Evolutionary conservation across 2,329 filamentous ascomycete species (phyloP).

Genomic region (Diaporthe capsici): DNA sequence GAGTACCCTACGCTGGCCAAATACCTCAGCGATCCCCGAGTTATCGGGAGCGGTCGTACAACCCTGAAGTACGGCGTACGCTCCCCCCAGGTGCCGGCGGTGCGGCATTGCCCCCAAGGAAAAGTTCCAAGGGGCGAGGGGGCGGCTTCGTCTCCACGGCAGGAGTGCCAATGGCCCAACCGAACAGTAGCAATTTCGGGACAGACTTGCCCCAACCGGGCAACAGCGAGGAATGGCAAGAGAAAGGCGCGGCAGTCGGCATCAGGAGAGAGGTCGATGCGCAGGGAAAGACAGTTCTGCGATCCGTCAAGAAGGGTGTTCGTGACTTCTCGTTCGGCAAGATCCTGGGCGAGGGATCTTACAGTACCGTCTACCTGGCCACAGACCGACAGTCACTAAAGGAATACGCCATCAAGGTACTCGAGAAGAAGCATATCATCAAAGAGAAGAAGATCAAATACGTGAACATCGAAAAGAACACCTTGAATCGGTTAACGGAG

Average conservation of each 20-base stretch:
- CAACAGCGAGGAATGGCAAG: slow-evolving; percentile 95
- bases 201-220: slow-evolving; percentile 60
- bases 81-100: slow-evolving; percentile 54
- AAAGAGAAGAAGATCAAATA: slow-evolving; percentile 99
- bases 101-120: slow-evolving; percentile 78
- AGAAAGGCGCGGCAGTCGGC: slow-evolving; percentile 89
- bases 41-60: slow-evolving; percentile 77
- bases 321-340: slow-evolving; percentile 96
- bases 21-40: slow-evolving; percentile 78
- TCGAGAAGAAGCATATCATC: slow-evolving; percentile 99
- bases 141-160: slow-evolving; percentile 65
- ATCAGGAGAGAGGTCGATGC: slow-evolving; percentile 87
- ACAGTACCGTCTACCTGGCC: slow-evolving; percentile 94
- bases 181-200: slow-evolving; percentile 48
- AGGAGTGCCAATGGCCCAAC: slow-evolving; percentile 59
- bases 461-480: slow-evolving; percentile 99
- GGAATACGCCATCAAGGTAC: slow-evolving; percentile 97
- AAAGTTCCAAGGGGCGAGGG: slow-evolving; percentile 80
- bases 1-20: slow-evolving; percentile 60
- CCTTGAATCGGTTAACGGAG: slow-evolving; percentile 93
- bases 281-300: slow-evolving; percentile 83
- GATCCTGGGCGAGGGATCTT: slow-evolving; percentile 94
- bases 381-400: slow-evolving; percentile 94
- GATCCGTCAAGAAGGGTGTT: slow-evolving; percentile 95
- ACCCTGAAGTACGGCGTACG: slow-evolving; percentile 67